Percentiles rank a stretch among this genome's conserved stretches.
Evolutionary conservation across 129 eudicot species (phyloP).

Genomic region (Arctium minus): DNA sequence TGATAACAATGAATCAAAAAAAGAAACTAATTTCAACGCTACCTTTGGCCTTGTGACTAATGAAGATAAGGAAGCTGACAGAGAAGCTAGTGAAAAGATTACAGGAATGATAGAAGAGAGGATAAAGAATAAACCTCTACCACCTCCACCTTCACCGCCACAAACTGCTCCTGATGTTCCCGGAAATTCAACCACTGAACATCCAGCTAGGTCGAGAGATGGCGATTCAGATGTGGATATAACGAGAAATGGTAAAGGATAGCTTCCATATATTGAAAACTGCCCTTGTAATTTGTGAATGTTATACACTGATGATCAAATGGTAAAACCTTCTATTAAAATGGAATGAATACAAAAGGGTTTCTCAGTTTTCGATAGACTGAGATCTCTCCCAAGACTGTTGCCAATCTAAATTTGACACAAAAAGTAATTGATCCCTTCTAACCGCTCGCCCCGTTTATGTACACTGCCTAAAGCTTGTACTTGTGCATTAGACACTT

Average conservation of each 20-base stretch:
- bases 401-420: too few species aligned
- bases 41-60: conserved; percentile 81
- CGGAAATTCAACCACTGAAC: conserved; percentile 51
- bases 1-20: conserved; percentile 33
- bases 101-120: conserved; percentile 82
- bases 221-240: conserved; percentile 59
- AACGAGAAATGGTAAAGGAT: conserved; percentile 46
- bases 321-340: too few species aligned
- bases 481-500: too few species aligned
- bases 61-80: conserved; percentile 83
- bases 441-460: too few species aligned
- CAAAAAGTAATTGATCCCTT: too few species aligned
- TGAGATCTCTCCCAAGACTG: too few species aligned
- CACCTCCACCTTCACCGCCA: conserved; percentile 93
- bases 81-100: conserved; percentile 74
- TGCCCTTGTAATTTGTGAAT: neutral
- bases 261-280: neutral
- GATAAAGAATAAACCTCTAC: conserved; percentile 72
- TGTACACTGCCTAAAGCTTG: too few species aligned
- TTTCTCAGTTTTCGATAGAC: too few species aligned
- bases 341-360: too few species aligned
- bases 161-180: conserved; percentile 36
- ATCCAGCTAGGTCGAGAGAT: conserved; percentile 59
- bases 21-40: conserved; percentile 47
- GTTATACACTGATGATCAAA: too few species aligned